These are phyloP conservation scores for Trapa incisa DNA, from an alignment of 345 rosid genomes.

Conservation along the genomic window DNA sequence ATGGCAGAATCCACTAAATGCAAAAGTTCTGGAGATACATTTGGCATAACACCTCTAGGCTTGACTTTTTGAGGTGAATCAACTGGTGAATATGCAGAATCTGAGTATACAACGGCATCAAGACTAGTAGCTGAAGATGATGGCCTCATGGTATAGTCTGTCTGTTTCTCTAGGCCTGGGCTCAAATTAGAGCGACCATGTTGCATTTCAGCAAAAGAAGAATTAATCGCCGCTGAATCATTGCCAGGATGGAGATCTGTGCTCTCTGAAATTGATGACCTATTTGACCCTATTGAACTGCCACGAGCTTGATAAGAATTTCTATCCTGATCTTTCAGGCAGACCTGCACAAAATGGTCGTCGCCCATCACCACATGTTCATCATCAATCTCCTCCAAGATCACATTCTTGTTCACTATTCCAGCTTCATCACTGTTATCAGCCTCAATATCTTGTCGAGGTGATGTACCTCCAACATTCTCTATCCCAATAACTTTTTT, in stretches of 20 bases:
- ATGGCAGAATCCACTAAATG: constrained; percentile 98
- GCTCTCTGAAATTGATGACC: constrained; percentile 30
- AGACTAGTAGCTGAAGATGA: constrained; percentile 41
- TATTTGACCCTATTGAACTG: constrained; percentile 22
- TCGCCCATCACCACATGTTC: constrained; percentile 32
- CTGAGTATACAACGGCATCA: constrained; percentile 35
- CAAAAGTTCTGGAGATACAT: constrained; percentile 93
- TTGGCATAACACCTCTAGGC: constrained; percentile 66
- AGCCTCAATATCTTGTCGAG: constrained; percentile 16
- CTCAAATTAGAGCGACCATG: constrained; percentile 37
- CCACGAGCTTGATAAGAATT: constrained; percentile 19
- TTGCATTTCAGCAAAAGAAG: constrained; percentile 30
- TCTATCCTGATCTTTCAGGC: constrained; percentile 56
- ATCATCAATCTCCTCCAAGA: constrained; percentile 21
- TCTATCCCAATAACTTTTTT: constrained; percentile 13
- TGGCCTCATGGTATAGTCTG: constrained; percentile 26
- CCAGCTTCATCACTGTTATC: constrained; percentile 2
- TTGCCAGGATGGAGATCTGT: constrained; percentile 24
- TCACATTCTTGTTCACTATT: constrained; percentile 1
- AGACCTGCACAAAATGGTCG: constrained; percentile 74
- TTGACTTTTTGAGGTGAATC: constrained; percentile 58
- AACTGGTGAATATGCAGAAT: constrained; percentile 37
- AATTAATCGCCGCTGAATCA: constrained; percentile 26
- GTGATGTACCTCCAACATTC: constrained; percentile 28
- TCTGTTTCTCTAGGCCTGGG: constrained; percentile 42